A percentile compares a stretch with the other conserved stretches of the same genome.
These are phyloP conservation scores for Flaveria sonorensis DNA, from an alignment of 129 eudicot genomes.

Conservation along the genomic window DNA sequence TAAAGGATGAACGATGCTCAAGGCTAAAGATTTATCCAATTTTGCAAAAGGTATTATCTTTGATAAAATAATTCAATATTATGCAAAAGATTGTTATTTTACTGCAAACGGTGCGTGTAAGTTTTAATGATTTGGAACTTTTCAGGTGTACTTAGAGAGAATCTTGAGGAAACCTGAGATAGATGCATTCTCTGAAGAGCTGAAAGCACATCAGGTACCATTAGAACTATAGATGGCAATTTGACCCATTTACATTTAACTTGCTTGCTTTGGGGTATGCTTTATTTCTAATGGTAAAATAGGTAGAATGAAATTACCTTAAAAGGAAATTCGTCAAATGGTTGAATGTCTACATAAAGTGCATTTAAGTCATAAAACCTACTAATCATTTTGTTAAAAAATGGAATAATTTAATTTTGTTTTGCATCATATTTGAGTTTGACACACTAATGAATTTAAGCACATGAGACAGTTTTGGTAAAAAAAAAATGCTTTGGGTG, in stretches of 20 bases:
- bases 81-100: constrained; percentile 4
- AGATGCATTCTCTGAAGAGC: constrained; percentile 96
- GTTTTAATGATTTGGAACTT: constrained; percentile 19
- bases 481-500: background rate
- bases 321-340: background rate
- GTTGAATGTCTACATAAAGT: background rate
- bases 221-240: background rate
- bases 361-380: background rate
- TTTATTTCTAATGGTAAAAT: background rate
- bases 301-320: background rate
- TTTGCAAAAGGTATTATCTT: constrained; percentile 77
- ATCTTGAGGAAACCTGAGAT: constrained; percentile 96
- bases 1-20: constrained; percentile 96
- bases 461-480: background rate
- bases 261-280: background rate
- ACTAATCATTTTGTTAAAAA: background rate
- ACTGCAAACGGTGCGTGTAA: constrained; percentile 9
- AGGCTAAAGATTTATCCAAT: constrained; percentile 92
- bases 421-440: background rate
- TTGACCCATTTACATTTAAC: background rate
- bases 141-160: constrained; percentile 92
- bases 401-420: background rate
- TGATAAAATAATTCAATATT: background rate
- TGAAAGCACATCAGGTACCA: constrained; percentile 95
- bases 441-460: background rate